A percentile compares a stretch with the other conserved stretches of the same genome.
These are phyloP conservation scores for Lipomyces yamadae DNA, from an alignment of 805 yeast species.

Conservation along the genomic window DNA sequence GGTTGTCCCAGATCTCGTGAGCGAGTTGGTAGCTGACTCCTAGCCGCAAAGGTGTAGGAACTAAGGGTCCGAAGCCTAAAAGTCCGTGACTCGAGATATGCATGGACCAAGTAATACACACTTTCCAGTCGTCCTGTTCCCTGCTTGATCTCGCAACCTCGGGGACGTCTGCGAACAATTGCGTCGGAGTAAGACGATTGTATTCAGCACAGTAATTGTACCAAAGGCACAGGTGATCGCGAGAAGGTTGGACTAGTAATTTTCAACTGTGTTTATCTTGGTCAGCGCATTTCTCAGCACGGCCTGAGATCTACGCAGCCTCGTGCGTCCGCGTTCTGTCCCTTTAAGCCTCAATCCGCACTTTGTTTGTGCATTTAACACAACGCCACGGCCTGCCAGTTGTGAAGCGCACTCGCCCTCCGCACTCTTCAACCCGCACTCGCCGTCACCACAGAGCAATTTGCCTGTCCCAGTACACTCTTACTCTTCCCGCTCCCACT, in stretches of 20 bases:
- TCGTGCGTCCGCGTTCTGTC: background rate
- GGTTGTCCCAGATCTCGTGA: no score
- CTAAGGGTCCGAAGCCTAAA: background rate
- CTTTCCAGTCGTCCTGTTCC: background rate
- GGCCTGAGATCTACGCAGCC: conserved; percentile 1
- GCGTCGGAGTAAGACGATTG: background rate
- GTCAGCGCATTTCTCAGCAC: background rate
- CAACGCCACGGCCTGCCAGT: conserved; percentile 3
- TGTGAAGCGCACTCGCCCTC: conserved; percentile 5
- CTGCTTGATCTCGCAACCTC: background rate
- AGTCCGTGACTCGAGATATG: background rate
- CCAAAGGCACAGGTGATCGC: background rate
- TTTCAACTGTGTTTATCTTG: background rate
- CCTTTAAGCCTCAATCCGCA: background rate
- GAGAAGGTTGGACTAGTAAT: background rate
- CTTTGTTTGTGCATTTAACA: background rate
- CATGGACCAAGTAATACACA: background rate
- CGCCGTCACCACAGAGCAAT: background rate
- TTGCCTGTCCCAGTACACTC: background rate
- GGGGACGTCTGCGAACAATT: background rate
- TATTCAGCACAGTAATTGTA: background rate
- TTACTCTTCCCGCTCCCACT: background rate
- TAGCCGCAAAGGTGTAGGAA: no score
- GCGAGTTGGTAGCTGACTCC: no score
- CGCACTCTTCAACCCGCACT: background rate